Evolutionary conservation across 306 rosid species (phyloP).

Genomic region (Cyclanthera cordifolia): DNA sequence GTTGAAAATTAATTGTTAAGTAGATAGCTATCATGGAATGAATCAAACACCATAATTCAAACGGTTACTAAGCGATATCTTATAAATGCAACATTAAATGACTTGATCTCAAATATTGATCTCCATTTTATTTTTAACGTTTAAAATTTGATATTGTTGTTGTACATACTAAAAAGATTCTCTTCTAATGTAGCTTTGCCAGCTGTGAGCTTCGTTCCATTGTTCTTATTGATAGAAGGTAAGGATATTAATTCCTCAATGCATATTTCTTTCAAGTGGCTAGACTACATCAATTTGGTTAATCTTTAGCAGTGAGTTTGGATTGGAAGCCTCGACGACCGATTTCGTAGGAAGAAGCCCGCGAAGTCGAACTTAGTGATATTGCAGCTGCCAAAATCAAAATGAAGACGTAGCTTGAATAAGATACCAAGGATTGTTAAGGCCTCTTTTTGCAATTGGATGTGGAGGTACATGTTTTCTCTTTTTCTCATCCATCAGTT

Average conservation of each 20-base stretch:
- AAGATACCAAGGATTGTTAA: neutral
- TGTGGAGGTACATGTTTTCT: neutral
- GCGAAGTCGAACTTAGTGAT: too few species aligned
- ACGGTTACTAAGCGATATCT: too few species aligned
- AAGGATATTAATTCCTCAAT: slow-evolving; percentile 22
- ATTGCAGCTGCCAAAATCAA: too few species aligned
- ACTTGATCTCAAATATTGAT: too few species aligned
- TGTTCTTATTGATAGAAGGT: slow-evolving; percentile 68
- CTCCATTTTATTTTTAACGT: too few species aligned
- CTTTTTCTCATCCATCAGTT: neutral
- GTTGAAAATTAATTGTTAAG: too few species aligned
- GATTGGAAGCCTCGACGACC: slow-evolving; percentile 48
- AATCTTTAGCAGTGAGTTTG: slow-evolving; percentile 40
- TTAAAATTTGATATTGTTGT: neutral
- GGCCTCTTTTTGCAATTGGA: neutral
- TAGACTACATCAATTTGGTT: neutral
- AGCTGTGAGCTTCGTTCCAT: slow-evolving; percentile 89
- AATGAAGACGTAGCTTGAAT: slow-evolving; percentile 18
- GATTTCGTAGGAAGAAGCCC: slow-evolving; percentile 72
- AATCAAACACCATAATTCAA: too few species aligned
- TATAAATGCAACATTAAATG: too few species aligned
- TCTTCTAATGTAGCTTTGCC: slow-evolving; percentile 50
- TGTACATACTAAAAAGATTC: neutral
- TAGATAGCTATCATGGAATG: too few species aligned
- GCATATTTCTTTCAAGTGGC: neutral